These are phyloP conservation scores for Talaromyces sp. DNA, from an alignment of 2,329 filamentous ascomycete genomes.

Conservation along the genomic window DNA sequence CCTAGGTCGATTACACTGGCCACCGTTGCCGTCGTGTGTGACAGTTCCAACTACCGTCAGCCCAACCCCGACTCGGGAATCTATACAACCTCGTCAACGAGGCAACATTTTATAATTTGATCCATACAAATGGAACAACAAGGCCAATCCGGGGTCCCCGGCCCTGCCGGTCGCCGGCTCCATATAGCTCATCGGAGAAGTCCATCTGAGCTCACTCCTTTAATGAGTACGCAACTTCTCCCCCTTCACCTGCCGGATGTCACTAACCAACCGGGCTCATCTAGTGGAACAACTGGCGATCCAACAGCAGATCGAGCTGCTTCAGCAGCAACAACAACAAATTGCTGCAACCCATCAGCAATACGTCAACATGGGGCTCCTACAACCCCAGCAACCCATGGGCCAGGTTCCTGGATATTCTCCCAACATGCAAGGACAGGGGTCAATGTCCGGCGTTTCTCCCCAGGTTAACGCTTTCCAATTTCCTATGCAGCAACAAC, in stretches of 20 bases:
- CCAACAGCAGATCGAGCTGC: conserved; percentile 94
- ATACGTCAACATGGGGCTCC: conserved; percentile 96
- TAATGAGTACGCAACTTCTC: conserved; percentile 76
- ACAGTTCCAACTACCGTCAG: conserved; percentile 13
- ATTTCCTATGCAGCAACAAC: conserved; percentile 58
- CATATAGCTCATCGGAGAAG: conserved; percentile 97
- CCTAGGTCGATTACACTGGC: background rate
- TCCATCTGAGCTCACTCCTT: conserved; percentile 91
- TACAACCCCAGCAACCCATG: conserved; percentile 78
- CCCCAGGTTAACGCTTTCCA: conserved; percentile 78
- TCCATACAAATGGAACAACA: conserved; percentile 59
- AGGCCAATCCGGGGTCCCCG: conserved; percentile 53
- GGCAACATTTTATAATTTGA: conserved; percentile 7
- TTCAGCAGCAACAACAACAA: conserved; percentile 97
- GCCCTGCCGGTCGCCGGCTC: conserved; percentile 80
- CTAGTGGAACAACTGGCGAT: conserved; percentile 95
- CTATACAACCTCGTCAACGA: background rate
- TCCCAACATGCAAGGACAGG: conserved; percentile 65
- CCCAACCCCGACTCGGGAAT: conserved; percentile 23
- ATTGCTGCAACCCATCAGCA: conserved; percentile 95
- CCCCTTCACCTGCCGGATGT: background rate
- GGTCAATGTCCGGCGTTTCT: conserved; percentile 66
- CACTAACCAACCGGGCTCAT: background rate
- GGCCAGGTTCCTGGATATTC: conserved; percentile 67
- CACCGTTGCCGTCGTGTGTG: background rate